A percentile compares a stretch with the other conserved stretches of the same genome.
Conservation (phyloP, 139 green algal species). For the Axilococcus clingmanii region DNA sequence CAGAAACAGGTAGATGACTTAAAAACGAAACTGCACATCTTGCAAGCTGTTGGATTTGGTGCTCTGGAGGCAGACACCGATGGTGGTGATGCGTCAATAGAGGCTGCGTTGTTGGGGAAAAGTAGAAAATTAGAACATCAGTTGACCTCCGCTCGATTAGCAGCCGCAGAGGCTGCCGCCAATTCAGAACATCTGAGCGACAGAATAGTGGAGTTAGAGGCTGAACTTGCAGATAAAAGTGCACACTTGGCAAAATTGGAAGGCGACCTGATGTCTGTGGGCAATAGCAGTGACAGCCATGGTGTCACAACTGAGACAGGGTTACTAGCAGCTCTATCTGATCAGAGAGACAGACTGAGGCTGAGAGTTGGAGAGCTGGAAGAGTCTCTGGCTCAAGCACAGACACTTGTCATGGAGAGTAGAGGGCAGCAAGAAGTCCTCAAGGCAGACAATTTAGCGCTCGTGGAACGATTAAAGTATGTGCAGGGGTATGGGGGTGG, state of each 20-base stretch:
- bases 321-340: constrained; percentile 63
- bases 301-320: constrained; percentile 39
- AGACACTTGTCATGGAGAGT: constrained; percentile 18
- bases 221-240: constrained; percentile 35
- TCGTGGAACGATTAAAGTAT: constrained; percentile 81
- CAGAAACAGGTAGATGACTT: constrained; percentile 59
- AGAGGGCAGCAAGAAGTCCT: constrained; percentile 25
- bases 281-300: constrained; percentile 6
- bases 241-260: constrained; percentile 47
- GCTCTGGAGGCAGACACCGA: constrained; percentile 22
- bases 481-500: constrained; percentile 29
- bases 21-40: constrained; percentile 46
- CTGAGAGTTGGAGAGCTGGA: constrained; percentile 61
- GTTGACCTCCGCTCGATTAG: constrained; percentile 61
- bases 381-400: constrained; percentile 28
- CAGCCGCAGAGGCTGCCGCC: constrained; percentile 23
- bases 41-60: constrained; percentile 46
- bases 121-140: constrained; percentile 82
- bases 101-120: constrained; percentile 73
- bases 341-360: constrained; percentile 73
- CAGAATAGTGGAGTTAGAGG: constrained; percentile 32
- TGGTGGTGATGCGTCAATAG: constrained; percentile 31
- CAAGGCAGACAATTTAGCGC: constrained; percentile 78
- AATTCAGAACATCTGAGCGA: constrained; percentile 7
- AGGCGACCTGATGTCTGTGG: constrained; percentile 40